Percentiles rank a stretch among this genome's conserved stretches.
phyloP scores from a whole-genome alignment of 2,329 filamentous ascomycete species.

The Hymenoscyphus infarciens region DNA sequence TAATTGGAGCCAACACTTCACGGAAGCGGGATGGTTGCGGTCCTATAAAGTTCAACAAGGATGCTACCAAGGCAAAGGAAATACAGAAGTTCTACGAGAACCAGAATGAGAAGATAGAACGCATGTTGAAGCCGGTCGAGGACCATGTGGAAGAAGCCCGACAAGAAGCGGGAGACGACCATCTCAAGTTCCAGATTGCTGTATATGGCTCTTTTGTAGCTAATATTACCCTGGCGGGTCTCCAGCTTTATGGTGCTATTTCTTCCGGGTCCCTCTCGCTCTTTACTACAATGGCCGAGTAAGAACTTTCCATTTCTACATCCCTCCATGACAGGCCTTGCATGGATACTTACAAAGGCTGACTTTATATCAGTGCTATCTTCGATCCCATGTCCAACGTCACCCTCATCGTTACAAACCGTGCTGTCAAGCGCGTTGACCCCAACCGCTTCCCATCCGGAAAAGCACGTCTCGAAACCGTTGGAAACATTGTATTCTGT shows the following conservation, averaged over 20 bases:
- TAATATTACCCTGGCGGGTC: constrained; percentile 71
- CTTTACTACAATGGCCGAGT: constrained; percentile 94
- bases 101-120: constrained; percentile 92
- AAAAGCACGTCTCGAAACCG: constrained; percentile 90
- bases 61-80: constrained; percentile 40
- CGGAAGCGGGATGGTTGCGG: constrained; percentile 62
- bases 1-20: constrained; percentile 76
- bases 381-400: constrained; percentile 91
- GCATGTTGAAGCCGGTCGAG: constrained; percentile 86
- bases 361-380: constrained; percentile 48
- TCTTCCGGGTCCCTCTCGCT: constrained; percentile 88
- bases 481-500: constrained; percentile 94
- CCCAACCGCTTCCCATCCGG: constrained; percentile 83
- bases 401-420: constrained; percentile 80
- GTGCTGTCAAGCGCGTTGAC: constrained; percentile 85
- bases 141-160: constrained; percentile 77
- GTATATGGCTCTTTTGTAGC: constrained; percentile 69
- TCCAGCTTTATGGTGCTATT: constrained; percentile 87
- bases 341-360: neutral
- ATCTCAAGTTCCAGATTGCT: constrained; percentile 68
- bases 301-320: neutral
- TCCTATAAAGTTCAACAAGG: constrained; percentile 34
- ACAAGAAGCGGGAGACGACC: constrained; percentile 76
- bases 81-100: constrained; percentile 80
- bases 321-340: neutral